Percentiles rank a stretch among this genome's conserved stretches.
These are phyloP conservation scores for Coemansia sp. DNA, from an alignment of 192 early-diverging fungal genomes.

Conservation along the genomic window DNA sequence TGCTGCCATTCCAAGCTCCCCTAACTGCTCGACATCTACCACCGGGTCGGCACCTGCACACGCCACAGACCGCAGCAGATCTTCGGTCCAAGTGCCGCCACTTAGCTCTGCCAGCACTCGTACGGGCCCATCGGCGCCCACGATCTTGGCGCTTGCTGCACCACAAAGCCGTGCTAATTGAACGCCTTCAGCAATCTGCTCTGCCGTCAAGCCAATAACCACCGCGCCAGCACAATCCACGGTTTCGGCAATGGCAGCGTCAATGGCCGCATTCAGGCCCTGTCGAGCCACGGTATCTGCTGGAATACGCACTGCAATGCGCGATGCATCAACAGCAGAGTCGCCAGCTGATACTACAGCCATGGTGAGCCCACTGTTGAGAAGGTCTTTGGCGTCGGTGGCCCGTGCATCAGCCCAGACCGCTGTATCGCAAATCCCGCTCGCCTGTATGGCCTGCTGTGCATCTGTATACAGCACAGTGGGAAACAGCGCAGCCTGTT, in stretches of 20 bases:
- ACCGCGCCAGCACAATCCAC: slow-evolving; percentile 32
- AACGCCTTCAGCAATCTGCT: slow-evolving; percentile 27
- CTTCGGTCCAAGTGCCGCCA: slow-evolving; percentile 25
- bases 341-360: slow-evolving; percentile 20
- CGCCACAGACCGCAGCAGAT: slow-evolving; percentile 19
- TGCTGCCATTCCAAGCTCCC: slow-evolving; percentile 17
- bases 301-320: slow-evolving; percentile 38
- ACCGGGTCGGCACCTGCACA: slow-evolving; percentile 21
- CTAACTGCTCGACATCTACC: slow-evolving; percentile 22
- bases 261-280: slow-evolving; percentile 10
- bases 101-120: slow-evolving; percentile 41
- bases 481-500: slow-evolving; percentile 22
- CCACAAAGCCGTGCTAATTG: slow-evolving; percentile 8
- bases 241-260: slow-evolving; percentile 12
- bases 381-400: slow-evolving; percentile 22
- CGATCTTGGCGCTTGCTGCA: slow-evolving; percentile 13
- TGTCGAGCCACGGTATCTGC: neutral
- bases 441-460: slow-evolving; percentile 9
- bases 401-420: slow-evolving; percentile 20
- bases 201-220: slow-evolving; percentile 25
- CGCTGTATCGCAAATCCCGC: slow-evolving; percentile 1
- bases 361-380: slow-evolving; percentile 40
- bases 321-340: slow-evolving; percentile 2
- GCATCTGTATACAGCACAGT: slow-evolving; percentile 17
- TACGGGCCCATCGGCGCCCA: slow-evolving; percentile 31